Base-by-base conservation (phyloP, 2,329 filamentous ascomycete species). In the Pseudogymnoascus pannorum region DNA sequence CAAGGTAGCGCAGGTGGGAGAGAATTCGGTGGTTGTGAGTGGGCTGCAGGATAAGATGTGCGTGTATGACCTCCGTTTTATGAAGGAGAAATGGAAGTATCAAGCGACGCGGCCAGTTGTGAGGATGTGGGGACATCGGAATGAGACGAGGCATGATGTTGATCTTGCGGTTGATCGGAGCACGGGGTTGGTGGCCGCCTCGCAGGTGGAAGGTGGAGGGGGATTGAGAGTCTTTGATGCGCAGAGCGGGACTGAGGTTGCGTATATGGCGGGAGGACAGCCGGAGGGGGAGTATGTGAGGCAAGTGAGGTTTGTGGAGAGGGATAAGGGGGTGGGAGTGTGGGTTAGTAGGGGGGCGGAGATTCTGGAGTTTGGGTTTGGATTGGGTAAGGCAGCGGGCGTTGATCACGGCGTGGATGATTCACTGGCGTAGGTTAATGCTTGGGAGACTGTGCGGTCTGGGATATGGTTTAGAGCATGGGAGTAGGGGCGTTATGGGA, bases 41-140 rank as follows among this genome's bases (percentile, higher is more conserved):
- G 82, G 83, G 1, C 71, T 84, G 1, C 67, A 72, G 31, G 76
- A 75, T 67, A 74, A 68, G 60, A 80, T 87, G 73, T 75, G 75
- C 1, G 71, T 86, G 4, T 87, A 85, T 66, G 85, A 87, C 64
- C 64, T 81, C 31, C 81, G 85, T 1, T 83, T 76, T 65, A 3
- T 38, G 11, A 20, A 14, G 42, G 16, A 26, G 65, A 1, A 67
- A 68, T 59, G 64, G 1, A 65, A 62, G 20, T 12, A 16, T 16
- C 33, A 14, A 2, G 57, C 57, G 5, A 68, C 72, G 0, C 64
- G 57, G 4, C 77, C 83, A 0, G 66, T 83, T 1, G 68, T 86
- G 7, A 60, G 60, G 0, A 86, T 86, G 62, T 72, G 75, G 0
- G 75, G 70, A 2, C 84, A 84, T 69, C 68, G 69, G 29, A 87